A percentile compares a stretch with the other conserved stretches of the same genome.
Evolutionary conservation across 768 basidiomycete species (phyloP).

Genomic region (Pleurotus citrinopileatus): DNA sequence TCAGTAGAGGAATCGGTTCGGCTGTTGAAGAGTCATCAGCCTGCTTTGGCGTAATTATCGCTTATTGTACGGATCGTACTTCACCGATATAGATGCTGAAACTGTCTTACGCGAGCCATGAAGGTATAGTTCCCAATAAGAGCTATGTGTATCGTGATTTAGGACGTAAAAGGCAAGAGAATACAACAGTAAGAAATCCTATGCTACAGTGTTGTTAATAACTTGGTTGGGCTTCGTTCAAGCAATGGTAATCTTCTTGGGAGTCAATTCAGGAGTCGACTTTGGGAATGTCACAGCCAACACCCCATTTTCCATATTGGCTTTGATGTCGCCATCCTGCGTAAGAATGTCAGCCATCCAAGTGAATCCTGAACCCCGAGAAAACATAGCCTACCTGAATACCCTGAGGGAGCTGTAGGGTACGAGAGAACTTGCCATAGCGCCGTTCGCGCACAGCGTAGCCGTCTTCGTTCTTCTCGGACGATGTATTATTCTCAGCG

Average conservation of each 20-base stretch:
- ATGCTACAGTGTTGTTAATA: neutral
- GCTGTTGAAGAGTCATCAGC: too few species aligned
- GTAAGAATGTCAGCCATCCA: too few species aligned
- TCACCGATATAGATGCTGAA: too few species aligned
- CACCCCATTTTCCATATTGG: conserved; percentile 44
- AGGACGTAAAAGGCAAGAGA: too few species aligned
- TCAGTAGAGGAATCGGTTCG: too few species aligned
- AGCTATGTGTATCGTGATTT: too few species aligned
- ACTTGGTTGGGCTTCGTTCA: neutral
- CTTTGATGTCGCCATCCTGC: too few species aligned
- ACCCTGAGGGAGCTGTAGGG: conserved; percentile 48
- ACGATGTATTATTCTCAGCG: conserved; percentile 40
- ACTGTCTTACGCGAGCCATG: too few species aligned
- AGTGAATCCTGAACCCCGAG: too few species aligned
- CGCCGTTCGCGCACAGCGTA: conserved; percentile 50
- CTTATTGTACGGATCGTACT: too few species aligned
- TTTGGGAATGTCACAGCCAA: conserved; percentile 48
- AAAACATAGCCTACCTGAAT: conserved; percentile 38
- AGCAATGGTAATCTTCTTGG: conserved; percentile 38
- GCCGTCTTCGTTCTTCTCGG: conserved; percentile 33
- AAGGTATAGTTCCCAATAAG: too few species aligned
- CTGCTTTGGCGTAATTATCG: too few species aligned
- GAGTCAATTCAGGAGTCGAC: conserved; percentile 35
- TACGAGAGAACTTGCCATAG: conserved; percentile 44
- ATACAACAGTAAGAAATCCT: neutral